These are phyloP conservation scores for Colletotrichum neosansevieriae DNA, from an alignment of 2,329 filamentous ascomycete genomes.

Conservation along the genomic window DNA sequence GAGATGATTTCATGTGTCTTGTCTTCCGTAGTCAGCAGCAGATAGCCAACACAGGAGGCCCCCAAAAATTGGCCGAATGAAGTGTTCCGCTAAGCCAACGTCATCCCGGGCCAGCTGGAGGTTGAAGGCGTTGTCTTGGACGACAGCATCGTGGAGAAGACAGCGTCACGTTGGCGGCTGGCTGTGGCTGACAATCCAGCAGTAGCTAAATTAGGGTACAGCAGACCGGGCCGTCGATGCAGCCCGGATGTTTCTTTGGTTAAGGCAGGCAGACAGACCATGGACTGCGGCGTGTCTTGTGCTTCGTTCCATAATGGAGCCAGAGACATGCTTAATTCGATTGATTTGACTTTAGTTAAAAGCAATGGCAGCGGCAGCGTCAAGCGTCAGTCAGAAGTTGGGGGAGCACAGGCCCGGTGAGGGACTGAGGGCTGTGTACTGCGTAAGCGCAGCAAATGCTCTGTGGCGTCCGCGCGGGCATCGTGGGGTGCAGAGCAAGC, in stretches of 20 bases:
- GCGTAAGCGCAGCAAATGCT: constrained; percentile 11
- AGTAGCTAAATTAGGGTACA: constrained; percentile 31
- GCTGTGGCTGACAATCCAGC: constrained; percentile 32
- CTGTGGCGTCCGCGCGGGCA: constrained; percentile 22
- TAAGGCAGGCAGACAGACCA: background rate
- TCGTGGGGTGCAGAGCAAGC: constrained; percentile 22
- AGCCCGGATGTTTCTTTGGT: background rate
- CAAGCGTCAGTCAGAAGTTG: background rate
- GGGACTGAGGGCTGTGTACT: constrained; percentile 22
- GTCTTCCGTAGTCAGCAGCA: background rate
- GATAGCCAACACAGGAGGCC: background rate
- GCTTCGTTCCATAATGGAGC: constrained; percentile 27
- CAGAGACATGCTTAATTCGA: constrained; percentile 8
- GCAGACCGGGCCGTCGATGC: constrained; percentile 15
- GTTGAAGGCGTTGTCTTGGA: constrained; percentile 5
- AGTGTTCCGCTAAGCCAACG: constrained; percentile 13
- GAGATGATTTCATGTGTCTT: constrained; percentile 22
- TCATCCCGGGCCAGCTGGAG: constrained; percentile 34
- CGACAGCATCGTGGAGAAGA: constrained; percentile 24
- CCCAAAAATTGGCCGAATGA: constrained; percentile 2
- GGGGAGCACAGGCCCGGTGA: constrained; percentile 2
- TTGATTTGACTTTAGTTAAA: constrained; percentile 21
- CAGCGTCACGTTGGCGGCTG: constrained; percentile 36
- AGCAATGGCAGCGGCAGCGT: background rate
- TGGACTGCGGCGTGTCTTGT: constrained; percentile 29